Evolutionary conservation across 805 yeast species (phyloP).

Genomic region (Grigorovia transvaalensis): DNA sequence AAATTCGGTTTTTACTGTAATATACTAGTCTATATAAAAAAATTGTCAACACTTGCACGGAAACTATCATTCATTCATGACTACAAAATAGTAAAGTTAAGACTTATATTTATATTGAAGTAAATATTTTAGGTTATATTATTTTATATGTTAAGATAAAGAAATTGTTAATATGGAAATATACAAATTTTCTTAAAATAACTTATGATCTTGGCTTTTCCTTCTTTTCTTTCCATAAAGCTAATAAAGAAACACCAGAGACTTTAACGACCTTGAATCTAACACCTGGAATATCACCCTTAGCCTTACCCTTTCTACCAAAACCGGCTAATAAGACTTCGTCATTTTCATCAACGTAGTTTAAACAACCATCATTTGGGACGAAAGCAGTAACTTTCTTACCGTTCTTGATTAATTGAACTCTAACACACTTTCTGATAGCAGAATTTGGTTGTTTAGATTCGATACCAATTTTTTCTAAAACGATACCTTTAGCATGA

Average conservation of each 20-base stretch:
- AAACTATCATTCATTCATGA: too few relatives aligned
- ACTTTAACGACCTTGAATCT: slow-evolving; percentile 99
- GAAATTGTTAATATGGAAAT: neutral
- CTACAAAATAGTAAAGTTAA: neutral
- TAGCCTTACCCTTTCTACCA: slow-evolving; percentile 99
- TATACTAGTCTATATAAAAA: neutral
- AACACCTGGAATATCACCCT: slow-evolving; percentile 99
- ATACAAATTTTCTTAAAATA: neutral
- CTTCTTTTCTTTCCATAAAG: slow-evolving; percentile 99
- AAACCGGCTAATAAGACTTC: slow-evolving; percentile 99
- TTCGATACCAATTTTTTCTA: slow-evolving; percentile 99
- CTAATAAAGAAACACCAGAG: slow-evolving; percentile 98
- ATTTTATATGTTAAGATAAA: neutral
- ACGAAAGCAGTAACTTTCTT: slow-evolving; percentile 99
- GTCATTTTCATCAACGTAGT: slow-evolving; percentile 99
- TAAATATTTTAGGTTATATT: neutral
- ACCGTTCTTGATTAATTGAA: slow-evolving; percentile 99
- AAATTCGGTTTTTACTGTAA: neutral
- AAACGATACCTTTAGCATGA: slow-evolving; percentile 99
- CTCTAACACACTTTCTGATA: slow-evolving; percentile 99
- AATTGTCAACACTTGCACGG: neutral
- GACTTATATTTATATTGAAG: neutral
- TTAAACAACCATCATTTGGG: slow-evolving; percentile 99
- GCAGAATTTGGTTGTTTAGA: slow-evolving; percentile 99
- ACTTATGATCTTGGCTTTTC: slow-evolving; percentile 99